Evolutionary conservation across 371 early-diverging fungal genomes (phyloP).

Genomic region (Lichtheimia ornata): DNA sequence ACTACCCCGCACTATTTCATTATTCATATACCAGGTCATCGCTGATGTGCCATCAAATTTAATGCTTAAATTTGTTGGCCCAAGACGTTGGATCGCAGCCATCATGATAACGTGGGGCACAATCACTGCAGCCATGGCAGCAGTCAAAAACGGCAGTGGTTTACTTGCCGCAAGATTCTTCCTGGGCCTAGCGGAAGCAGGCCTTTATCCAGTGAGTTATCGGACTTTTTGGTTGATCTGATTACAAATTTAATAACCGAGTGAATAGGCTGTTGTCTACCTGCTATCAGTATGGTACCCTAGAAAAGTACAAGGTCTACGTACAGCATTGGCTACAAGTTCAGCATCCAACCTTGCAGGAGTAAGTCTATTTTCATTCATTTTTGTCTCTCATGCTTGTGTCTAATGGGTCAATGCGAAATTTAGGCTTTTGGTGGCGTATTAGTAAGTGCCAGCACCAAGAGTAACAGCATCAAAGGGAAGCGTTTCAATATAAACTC

Average conservation of each 20-base stretch:
- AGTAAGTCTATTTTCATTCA: conserved; percentile 26
- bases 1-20: neutral
- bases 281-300: conserved; percentile 53
- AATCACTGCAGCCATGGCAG: conserved; percentile 22
- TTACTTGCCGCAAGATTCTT: conserved; percentile 66
- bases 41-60: conserved; percentile 65
- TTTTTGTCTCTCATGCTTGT: conserved; percentile 1
- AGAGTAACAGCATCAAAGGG: no score
- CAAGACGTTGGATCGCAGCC: conserved; percentile 48
- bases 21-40: conserved; percentile 12
- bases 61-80: conserved; percentile 62
- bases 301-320: conserved; percentile 67
- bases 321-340: conserved; percentile 63
- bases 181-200: conserved; percentile 66
- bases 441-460: conserved; percentile 7
- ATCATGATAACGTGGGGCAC: conserved; percentile 7
- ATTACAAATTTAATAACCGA: neutral
- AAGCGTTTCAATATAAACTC: no score
- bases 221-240: neutral
- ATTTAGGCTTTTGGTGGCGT: conserved; percentile 54
- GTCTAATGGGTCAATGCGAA: neutral
- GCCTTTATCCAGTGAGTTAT: conserved; percentile 24
- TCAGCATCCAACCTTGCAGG: conserved; percentile 68
- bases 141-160: conserved; percentile 36
- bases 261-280: conserved; percentile 36